Conservation (phyloP, 2,329 filamentous ascomycete species). For the Coleophoma eucalyptorum region DNA sequence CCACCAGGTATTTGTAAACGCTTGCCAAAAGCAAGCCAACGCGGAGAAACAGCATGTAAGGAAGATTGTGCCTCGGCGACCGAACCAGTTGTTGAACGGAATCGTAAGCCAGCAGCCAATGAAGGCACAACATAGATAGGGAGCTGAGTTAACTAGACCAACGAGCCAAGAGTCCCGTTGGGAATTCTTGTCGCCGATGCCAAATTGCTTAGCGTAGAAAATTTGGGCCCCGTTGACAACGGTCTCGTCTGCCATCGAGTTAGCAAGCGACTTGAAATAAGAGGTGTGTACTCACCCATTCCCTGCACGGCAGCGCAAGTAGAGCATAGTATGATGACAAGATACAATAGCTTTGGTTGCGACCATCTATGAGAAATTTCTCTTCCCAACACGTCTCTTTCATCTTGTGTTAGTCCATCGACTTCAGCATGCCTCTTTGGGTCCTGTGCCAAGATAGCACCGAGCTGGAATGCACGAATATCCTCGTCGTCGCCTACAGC, state of each 20-base stretch:
- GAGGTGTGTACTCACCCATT: constrained; percentile 42
- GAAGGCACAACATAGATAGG: constrained; percentile 64
- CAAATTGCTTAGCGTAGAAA: constrained; percentile 60
- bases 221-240: constrained; percentile 67
- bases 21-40: constrained; percentile 44
- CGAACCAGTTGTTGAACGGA: constrained; percentile 67
- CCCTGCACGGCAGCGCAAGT: constrained; percentile 67
- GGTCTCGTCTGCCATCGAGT: constrained; percentile 47
- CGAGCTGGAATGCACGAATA: constrained; percentile 54
- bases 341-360: constrained; percentile 62
- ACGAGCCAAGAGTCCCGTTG: constrained; percentile 49
- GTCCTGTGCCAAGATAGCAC: constrained; percentile 52
- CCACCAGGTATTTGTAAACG: constrained; percentile 58
- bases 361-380: constrained; percentile 67
- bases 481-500: constrained; percentile 51
- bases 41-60: constrained; percentile 61
- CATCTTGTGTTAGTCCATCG: constrained; percentile 50
- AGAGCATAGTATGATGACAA: constrained; percentile 64
- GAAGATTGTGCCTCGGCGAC: constrained; percentile 69
- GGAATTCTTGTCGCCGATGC: constrained; percentile 47
- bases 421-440: constrained; percentile 40
- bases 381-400: constrained; percentile 51
- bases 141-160: constrained; percentile 58
- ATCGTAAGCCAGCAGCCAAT: constrained; percentile 71
- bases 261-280: too few species aligned